Evolutionary conservation across 1,284 basidiomycete genomes (phyloP).

Genomic region (Malassezia slooffiae): DNA sequence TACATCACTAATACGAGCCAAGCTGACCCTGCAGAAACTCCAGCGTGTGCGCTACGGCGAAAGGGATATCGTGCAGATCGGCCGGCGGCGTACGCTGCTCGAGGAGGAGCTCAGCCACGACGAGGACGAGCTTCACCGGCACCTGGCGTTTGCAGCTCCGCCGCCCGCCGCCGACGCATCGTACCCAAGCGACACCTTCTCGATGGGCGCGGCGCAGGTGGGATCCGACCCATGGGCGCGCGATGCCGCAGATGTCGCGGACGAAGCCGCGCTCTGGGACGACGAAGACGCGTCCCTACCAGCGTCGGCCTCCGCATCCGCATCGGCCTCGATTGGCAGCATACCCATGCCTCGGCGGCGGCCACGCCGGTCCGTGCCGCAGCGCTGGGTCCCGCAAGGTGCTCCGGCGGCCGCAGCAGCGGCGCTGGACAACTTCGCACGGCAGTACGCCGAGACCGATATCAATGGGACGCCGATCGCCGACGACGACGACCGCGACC

Average conservation of each 20-base stretch:
- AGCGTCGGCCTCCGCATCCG: no score
- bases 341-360: no score
- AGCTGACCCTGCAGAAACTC: no score
- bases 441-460: conserved; percentile 11
- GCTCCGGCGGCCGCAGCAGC: conserved; percentile 18
- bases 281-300: no score
- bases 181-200: neutral
- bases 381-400: conserved; percentile 13
- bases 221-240: neutral
- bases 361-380: conserved; percentile 20
- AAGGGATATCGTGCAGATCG: conserved; percentile 36
- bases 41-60: conserved; percentile 32
- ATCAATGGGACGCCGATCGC: conserved; percentile 14
- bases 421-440: conserved; percentile 12
- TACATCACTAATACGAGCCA: no score
- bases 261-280: no score
- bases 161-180: conserved; percentile 4
- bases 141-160: neutral
- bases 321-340: no score
- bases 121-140: conserved; percentile 23
- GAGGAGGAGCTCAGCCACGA: conserved; percentile 33
- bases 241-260: conserved; percentile 2
- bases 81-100: conserved; percentile 25
- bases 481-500: conserved; percentile 21
- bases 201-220: neutral